A percentile compares a stretch with the other conserved stretches of the same genome.
Evolutionary conservation across 208 protist species (phyloP).

Genomic region (Trypanosoma vivax): DNA sequence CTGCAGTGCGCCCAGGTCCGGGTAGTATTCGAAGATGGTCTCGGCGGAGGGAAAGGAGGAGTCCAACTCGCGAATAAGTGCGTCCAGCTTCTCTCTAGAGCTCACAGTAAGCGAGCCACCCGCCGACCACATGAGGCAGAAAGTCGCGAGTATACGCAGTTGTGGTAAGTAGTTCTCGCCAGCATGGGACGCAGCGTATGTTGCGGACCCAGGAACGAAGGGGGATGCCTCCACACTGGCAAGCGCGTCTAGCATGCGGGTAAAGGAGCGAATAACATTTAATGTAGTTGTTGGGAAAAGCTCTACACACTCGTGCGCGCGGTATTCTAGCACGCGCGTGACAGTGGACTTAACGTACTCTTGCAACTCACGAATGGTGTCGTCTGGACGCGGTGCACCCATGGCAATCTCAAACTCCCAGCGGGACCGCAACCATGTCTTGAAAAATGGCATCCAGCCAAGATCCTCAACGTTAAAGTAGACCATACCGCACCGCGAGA

Average conservation of each 20-base stretch:
- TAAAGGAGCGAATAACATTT: slow-evolving; percentile 90
- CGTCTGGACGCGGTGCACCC: slow-evolving; percentile 88
- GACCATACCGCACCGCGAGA: slow-evolving; percentile 98
- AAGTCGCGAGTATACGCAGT: slow-evolving; percentile 93
- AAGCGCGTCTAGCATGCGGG: slow-evolving; percentile 94
- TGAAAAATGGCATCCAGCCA: slow-evolving; percentile 92
- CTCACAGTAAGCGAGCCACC: slow-evolving; percentile 90
- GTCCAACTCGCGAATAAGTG: slow-evolving; percentile 93
- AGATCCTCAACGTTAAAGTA: slow-evolving; percentile 95
- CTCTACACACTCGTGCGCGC: slow-evolving; percentile 81
- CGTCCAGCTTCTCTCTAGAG: slow-evolving; percentile 89
- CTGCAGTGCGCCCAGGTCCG: slow-evolving; percentile 81
- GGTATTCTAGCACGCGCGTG: slow-evolving; percentile 67
- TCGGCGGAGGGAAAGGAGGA: slow-evolving; percentile 92
- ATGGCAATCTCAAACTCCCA: slow-evolving; percentile 82
- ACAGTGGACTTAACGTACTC: slow-evolving; percentile 87
- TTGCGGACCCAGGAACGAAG: slow-evolving; percentile 46
- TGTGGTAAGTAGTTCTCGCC: slow-evolving; percentile 88
- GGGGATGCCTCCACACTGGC: slow-evolving; percentile 77
- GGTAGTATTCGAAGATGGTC: slow-evolving; percentile 97
- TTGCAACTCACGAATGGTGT: slow-evolving; percentile 72
- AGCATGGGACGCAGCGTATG: slow-evolving; percentile 74
- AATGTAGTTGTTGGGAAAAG: slow-evolving; percentile 84
- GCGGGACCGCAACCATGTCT: slow-evolving; percentile 89
- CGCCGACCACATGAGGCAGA: slow-evolving; percentile 94